Conservation (phyloP, 139 green algal genomes). For the Auxenochlorella pyrenoidosa region DNA sequence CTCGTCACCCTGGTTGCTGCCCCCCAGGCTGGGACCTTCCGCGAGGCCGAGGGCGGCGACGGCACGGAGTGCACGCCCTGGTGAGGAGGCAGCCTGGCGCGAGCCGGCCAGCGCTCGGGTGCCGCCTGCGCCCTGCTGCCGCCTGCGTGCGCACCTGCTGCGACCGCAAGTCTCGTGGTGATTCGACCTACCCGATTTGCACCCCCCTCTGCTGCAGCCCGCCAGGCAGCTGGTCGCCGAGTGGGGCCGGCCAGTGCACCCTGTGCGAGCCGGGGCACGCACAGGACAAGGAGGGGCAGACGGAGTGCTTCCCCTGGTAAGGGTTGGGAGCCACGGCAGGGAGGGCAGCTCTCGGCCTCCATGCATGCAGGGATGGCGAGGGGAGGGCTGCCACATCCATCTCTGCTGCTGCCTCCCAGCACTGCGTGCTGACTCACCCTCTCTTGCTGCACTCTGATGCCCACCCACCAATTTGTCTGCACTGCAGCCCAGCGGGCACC, state of each 20-base stretch:
- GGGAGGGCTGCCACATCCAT: too few relatives aligned
- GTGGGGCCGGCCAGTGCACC: neutral
- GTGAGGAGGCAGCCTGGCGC: neutral
- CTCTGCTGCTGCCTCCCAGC: neutral
- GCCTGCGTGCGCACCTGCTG: neutral
- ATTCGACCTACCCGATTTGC: neutral
- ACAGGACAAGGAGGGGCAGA: neutral
- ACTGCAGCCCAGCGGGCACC: neutral
- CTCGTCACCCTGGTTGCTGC: too few relatives aligned
- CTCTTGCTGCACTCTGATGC: neutral
- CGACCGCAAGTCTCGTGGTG: too few relatives aligned
- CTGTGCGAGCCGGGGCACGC: neutral
- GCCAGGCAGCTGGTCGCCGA: neutral
- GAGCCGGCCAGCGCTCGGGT: neutral
- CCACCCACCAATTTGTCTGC: neutral
- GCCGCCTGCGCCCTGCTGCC: neutral
- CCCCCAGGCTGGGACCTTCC: neutral
- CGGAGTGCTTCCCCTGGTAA: neutral
- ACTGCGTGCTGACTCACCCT: neutral
- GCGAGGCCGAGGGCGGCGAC: neutral
- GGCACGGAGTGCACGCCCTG: slow-evolving; percentile 10
- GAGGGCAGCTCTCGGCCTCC: neutral
- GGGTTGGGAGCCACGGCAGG: neutral
- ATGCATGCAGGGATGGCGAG: too few relatives aligned
- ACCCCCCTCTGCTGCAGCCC: neutral